A percentile compares a stretch with the other conserved stretches of the same genome.
Evolutionary conservation across 164 flowering plant species (phyloP).

Genomic region (Malania oleifera): DNA sequence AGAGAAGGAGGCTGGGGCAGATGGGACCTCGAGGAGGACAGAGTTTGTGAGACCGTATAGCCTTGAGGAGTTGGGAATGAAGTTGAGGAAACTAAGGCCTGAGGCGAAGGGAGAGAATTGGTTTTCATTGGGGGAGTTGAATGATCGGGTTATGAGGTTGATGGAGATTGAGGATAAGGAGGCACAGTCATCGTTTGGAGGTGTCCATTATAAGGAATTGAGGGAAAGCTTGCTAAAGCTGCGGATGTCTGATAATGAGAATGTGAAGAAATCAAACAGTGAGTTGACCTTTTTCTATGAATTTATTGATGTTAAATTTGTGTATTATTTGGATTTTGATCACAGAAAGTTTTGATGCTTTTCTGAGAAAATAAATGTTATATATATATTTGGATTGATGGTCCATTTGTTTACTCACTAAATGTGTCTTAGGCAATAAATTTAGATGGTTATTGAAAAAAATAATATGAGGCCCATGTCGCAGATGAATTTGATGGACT

Average conservation of each 20-base stretch:
- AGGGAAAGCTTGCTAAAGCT: slow-evolving; percentile 35
- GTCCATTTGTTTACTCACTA: too few species aligned
- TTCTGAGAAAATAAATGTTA: neutral
- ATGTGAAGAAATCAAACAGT: slow-evolving; percentile 23
- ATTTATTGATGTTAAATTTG: neutral
- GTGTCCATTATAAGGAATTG: slow-evolving; percentile 26
- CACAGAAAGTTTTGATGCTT: neutral
- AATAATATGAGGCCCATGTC: too few species aligned
- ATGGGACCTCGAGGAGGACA: slow-evolving; percentile 20
- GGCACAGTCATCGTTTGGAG: slow-evolving; percentile 17
- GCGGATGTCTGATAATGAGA: slow-evolving; percentile 18
- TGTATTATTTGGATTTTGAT: neutral
- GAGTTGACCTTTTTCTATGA: slow-evolving; percentile 3
- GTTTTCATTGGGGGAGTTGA: slow-evolving; percentile 68
- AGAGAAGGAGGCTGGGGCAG: slow-evolving; percentile 15
- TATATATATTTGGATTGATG: too few species aligned
- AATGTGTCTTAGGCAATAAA: too few species aligned
- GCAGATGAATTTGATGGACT: too few species aligned
- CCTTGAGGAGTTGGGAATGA: slow-evolving; percentile 53
- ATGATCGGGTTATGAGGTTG: slow-evolving; percentile 60
- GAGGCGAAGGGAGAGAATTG: slow-evolving; percentile 28
- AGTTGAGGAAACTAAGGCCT: slow-evolving; percentile 53
- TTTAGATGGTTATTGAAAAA: too few species aligned
- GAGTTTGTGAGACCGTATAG: slow-evolving; percentile 42
- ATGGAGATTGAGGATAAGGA: slow-evolving; percentile 58